Evolutionary conservation across 129 eudicot species (phyloP).

Genomic region (Gnaphalium uliginosum): DNA sequence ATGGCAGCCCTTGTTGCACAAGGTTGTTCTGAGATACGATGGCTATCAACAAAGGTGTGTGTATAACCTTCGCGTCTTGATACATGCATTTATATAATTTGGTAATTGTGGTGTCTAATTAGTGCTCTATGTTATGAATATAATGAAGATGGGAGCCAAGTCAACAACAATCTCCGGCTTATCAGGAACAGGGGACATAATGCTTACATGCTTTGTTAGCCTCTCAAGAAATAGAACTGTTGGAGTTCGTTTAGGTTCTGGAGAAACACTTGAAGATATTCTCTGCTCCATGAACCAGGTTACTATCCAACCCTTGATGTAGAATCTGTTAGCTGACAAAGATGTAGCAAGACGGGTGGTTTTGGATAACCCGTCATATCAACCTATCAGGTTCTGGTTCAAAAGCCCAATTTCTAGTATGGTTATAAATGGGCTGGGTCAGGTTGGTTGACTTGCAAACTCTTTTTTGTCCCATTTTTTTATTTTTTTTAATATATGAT

Average conservation of each 20-base stretch:
- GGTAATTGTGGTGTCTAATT: constrained; percentile 19
- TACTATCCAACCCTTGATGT: constrained; percentile 19
- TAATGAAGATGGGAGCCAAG: constrained; percentile 91
- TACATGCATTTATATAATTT: too few species aligned
- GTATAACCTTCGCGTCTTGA: constrained; percentile 10
- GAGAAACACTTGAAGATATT: constrained; percentile 89
- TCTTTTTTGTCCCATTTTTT: background rate
- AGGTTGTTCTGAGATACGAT: constrained; percentile 95
- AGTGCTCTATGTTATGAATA: background rate
- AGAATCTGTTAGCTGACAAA: background rate
- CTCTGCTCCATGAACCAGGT: constrained; percentile 96
- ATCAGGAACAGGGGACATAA: constrained; percentile 94
- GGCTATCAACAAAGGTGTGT: constrained; percentile 94
- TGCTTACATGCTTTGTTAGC: constrained; percentile 95
- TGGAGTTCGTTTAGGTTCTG: constrained; percentile 95
- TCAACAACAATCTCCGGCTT: constrained; percentile 90
- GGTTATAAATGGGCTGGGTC: background rate
- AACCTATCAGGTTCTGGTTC: background rate
- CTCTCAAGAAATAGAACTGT: constrained; percentile 97
- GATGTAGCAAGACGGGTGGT: background rate
- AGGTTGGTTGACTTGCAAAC: background rate
- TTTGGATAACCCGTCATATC: background rate
- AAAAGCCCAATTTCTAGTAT: background rate
- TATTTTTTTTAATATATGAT: too few species aligned
- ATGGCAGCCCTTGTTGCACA: constrained; percentile 99